Evolutionary conservation across 495 filamentous ascomycete species (phyloP), one percentile per base, ranked within the genome.

Genomic region (Lichina pygmaea): DNA sequence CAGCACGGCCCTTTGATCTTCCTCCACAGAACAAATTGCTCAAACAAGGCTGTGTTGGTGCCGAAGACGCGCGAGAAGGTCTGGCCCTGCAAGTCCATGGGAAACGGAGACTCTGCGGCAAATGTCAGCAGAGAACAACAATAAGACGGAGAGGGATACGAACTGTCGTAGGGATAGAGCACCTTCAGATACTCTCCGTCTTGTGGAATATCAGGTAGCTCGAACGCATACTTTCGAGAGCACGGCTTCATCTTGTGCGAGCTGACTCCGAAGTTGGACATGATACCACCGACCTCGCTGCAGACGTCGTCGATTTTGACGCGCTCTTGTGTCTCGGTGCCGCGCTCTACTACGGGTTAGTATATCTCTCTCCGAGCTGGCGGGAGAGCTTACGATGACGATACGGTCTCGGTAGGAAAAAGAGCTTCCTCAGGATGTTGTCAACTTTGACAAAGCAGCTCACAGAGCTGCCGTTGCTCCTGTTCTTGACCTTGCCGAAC

Each of bases 1-100:
- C 89, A 97, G 62, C 91, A 97, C 9, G 89, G 89, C 0, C 89
- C 89, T 85, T 92, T 95, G 48, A 97, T 80, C 50, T 86, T 85
- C 60, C 91, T 93, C 81, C 84, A 94, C 10, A 97, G 68, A 11
- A 94, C 91, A 54, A 97, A 97, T 53, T 97, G 89, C 54, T 97
- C 89, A 51, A 97, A 97, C 0, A 95, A 65, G 3, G 82, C 73
- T 0, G 89, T 97, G 55, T 91, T 93, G 41, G 81, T 78, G 40
- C 89, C 91, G 50, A 97, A 97, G 39, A 92, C 83, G 44, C 81
- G 77, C 5, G 91, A 95, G 56, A 85, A 97, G 0, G 91, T 94
- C 56, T 92, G 77, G 15, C 91, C 89, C 48, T 64, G 71, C 43
- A 73, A 56, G 52, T 82, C 75, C 52, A 78, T 72, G 7, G 75